Conservation (phyloP, 2,329 filamentous ascomycete genomes). For the Arthrinium puccinioides region DNA sequence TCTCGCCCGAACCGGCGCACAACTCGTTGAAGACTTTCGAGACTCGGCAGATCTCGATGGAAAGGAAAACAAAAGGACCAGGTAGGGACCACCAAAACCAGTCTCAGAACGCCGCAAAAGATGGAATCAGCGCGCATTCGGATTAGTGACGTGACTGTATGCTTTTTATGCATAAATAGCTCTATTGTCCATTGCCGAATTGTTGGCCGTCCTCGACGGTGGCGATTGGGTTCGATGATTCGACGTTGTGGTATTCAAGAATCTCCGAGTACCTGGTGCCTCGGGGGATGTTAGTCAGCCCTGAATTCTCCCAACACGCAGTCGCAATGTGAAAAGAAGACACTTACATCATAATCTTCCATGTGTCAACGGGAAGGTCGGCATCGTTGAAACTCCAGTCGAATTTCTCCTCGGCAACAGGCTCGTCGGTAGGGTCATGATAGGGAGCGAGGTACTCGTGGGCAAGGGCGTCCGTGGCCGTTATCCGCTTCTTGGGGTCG, state of each 20-base stretch:
- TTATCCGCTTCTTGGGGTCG: slow-evolving; percentile 92
- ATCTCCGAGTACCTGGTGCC: slow-evolving; percentile 88
- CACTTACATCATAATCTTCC: slow-evolving; percentile 99
- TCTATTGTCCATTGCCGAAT: slow-evolving; percentile 29
- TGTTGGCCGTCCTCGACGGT: slow-evolving; percentile 31
- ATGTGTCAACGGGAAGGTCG: slow-evolving; percentile 95
- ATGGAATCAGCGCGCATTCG: slow-evolving; percentile 28
- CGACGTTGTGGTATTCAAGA: slow-evolving; percentile 95
- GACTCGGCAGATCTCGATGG: no score
- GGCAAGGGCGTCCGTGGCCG: slow-evolving; percentile 74
- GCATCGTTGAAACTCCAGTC: slow-evolving; percentile 99
- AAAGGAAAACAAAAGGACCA: slow-evolving; percentile 1
- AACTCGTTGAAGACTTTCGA: no score
- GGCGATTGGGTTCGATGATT: slow-evolving; percentile 37
- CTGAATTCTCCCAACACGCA: background rate
- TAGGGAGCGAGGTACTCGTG: slow-evolving; percentile 95
- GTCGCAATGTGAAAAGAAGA: no score
- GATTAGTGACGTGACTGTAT: slow-evolving; percentile 24
- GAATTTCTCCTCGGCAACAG: slow-evolving; percentile 92
- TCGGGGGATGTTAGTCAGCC: slow-evolving; percentile 13
- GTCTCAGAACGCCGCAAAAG: slow-evolving; percentile 12
- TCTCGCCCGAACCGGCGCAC: no score
- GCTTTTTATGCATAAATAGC: background rate
- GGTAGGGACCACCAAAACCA: slow-evolving; percentile 2
- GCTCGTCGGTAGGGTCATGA: slow-evolving; percentile 95